Evolutionary conservation across 2,329 filamentous ascomycete species (phyloP), one percentile per base, ranked within the genome.

Genomic region (Meredithiella fracta): DNA sequence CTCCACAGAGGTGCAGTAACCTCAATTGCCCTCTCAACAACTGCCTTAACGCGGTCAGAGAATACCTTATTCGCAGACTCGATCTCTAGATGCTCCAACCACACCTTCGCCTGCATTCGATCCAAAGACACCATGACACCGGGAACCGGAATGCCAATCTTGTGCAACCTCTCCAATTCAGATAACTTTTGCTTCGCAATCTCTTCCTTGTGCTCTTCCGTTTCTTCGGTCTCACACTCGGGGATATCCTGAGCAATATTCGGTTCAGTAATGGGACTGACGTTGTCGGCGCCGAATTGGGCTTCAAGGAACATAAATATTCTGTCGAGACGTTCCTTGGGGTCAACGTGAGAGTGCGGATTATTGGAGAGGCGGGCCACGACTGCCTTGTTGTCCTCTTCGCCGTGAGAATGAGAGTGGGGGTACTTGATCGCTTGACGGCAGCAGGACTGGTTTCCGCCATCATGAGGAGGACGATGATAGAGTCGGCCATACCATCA

Each of bases 221-320:
- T 67, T 8, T 68, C 66, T 17, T 42, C 54, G 2, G 14, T 37
- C 23, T 52, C 63, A 34, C 65, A 65, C 57, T 69, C 66, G n/a
- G 60, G 62, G 11, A 62, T 61, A 3, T 63, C 62, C 47, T 58
- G 22, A 20, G 58, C 53, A 1, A 80, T 67, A 67, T 81, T 77
- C 59, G 88, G 71, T 64, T 69, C 72, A 40, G 82, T 77, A 61
- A 97, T 85, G 3, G 91, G 89, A 0, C 78, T 74, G 57, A 97
- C 82, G 59, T 87, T 83, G 60, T 92, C 83, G 31, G 80, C 75
- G 60, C 92, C 92, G 65, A 98, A 98, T 67, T 98, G 92, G 2
- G 90, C 86, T 72, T 98, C 92, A 14, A 98, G 82, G 72, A 98
- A 95, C 80, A 95, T 86, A 70, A 94, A 85, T 20, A 98, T 80